Base-by-base conservation (phyloP, 2,329 filamentous ascomycete species). In the Pyrenophora seminiperda region DNA sequence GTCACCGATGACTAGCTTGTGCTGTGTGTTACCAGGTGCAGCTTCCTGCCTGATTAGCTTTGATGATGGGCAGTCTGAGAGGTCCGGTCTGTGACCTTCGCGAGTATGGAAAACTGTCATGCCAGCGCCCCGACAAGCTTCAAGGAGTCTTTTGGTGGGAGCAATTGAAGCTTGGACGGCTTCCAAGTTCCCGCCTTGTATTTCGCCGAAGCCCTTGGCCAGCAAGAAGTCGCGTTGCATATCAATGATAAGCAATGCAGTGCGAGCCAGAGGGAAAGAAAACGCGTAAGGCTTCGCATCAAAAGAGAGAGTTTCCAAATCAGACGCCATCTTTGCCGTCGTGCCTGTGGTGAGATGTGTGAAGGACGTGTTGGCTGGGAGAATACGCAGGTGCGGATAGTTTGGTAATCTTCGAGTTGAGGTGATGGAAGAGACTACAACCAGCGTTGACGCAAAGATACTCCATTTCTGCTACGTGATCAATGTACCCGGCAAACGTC, bases 161-260 rank as follows among this genome's bases (percentile, higher is more conserved):
- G 56, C 67, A 66, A 76, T 70, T 1, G 72, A 74, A 2, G 70
- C 70, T 52, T 75, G 67, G 2, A 76, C 71, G 9, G 67, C 67
- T 40, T 68, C 62, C 3, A 76, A 60, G 39, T 76, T 72, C 10
- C 76, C 76, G 43, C 75, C 76, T 65, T 82, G 78, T 31, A 82
- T 81, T 39, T 76, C 74, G 6, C 79, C 79, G 55, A 81, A 82
- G 18, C 80, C 79, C 41, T 74, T 73, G 2, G 70, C 68, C n/a
- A 78, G 74, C 5, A 82, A 61, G 53, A 81, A 80, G 53, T 81
- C 79, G 31, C 78, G 65, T 53, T 81, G 79, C 77, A 81, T 80
- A 57, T 81, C 78, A 52, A 81, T 80, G 43, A 81, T 72, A 40
- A 81, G 63, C 17, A 81, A 63, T 7, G 79, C 79, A 1, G 79